Base-by-base conservation (phyloP, 805 yeast species). In the Wickerhamiella vanderwaltii region DNA sequence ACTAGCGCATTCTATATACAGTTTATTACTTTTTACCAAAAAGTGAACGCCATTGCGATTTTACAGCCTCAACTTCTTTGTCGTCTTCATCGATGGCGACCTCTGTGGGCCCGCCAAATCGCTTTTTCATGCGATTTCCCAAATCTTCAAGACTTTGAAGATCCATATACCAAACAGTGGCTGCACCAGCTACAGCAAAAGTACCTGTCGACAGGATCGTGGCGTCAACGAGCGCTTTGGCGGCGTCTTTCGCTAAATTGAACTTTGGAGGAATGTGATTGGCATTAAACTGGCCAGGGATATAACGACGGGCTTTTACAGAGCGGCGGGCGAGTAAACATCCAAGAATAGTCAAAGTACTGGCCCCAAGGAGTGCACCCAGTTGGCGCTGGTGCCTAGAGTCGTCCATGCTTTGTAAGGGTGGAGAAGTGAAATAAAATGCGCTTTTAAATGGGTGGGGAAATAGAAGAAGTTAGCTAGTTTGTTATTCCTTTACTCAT, bases 241-340 rank as follows among this genome's bases (percentile, higher is more conserved):
- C 73, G 1, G 95, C 95, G 57, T 86, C 95, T 42, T 75, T 72
- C 47, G 82, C 75, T 56, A 82, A 77, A 23, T 81, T 78, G 54
- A 78, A 80, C n/a, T 75, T 67, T 4, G 95, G 95, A 2, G 93
- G 93, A 44, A 74, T 71, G 53, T 85, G 88, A 60, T 86, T 86
- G 9, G 87, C 84, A 52, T 83, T 86, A 60, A 82, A 87, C 52
- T 77, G 67, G 32, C 69, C 70, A 6, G 95, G 95, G 5, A 75
- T 60, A 51, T 75, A 85, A 59, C 79, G 77, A 51, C 95, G 68
- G 18, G 78, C 63, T 29, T 75, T 65, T 3, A 88, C 77, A 15
- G 91, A 80, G 53, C 81, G 70, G 58, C 77, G 77, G 13, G 93
- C 87, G 35, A 80, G 58, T 50, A 88, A 66, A 9, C 91, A 75